phyloP scores from a whole-genome alignment of 768 basidiomycete genomes.

The Leccinum longicurvipes region DNA sequence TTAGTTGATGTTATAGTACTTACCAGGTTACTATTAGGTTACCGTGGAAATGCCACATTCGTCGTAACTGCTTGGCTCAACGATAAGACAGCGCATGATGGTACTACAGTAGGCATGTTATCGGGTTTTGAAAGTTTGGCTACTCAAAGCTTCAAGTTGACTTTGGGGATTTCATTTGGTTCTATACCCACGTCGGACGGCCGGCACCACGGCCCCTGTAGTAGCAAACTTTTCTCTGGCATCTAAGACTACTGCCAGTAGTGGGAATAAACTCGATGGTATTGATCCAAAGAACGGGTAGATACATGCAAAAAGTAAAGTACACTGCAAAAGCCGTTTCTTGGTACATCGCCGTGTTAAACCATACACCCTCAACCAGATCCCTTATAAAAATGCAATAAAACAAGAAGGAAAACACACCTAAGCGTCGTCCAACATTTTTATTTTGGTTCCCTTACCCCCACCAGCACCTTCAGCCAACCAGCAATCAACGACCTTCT shows the following conservation, averaged over 20 bases:
- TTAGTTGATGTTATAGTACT: no score
- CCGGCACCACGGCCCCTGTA: no score
- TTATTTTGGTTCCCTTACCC: background rate
- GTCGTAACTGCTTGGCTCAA: no score
- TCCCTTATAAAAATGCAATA: constrained; percentile 5
- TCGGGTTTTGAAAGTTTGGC: background rate
- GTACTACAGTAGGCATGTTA: no score
- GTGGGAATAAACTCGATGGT: constrained; percentile 15
- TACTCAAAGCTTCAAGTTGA: background rate
- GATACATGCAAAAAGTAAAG: constrained; percentile 23
- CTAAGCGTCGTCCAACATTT: background rate
- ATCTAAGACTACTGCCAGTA: no score
- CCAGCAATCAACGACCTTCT: constrained; percentile 13
- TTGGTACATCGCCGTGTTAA: background rate
- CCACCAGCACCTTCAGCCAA: background rate
- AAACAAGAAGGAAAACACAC: constrained; percentile 17
- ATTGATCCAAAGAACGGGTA: constrained; percentile 15
- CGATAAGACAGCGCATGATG: no score
- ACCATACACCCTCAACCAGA: background rate
- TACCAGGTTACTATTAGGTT: no score
- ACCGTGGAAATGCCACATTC: no score
- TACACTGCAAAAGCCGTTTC: constrained; percentile 11
- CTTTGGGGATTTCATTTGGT: background rate
- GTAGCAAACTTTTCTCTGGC: no score
- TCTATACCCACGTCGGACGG: no score